phyloP scores from a whole-genome alignment of 495 filamentous ascomycete genomes.

The Alectoria sarmentosa region DNA sequence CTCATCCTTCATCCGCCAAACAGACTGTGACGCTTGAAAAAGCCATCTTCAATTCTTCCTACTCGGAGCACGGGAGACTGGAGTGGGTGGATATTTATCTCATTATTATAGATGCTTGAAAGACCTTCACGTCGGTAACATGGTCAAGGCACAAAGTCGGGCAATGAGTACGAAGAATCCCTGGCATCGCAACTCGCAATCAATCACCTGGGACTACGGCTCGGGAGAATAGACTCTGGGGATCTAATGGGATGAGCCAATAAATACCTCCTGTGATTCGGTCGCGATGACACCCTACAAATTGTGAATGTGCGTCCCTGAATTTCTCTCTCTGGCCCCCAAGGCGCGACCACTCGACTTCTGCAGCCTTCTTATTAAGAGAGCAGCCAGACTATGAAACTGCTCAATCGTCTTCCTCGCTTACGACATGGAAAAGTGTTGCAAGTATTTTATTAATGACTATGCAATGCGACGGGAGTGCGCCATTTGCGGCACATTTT shows the following conservation, averaged over 20 bases:
- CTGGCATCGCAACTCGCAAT: background rate
- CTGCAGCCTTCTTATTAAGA: background rate
- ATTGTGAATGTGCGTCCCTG: too few species aligned
- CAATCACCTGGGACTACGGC: background rate
- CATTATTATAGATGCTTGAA: background rate
- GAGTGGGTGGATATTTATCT: too few species aligned
- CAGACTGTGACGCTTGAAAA: constrained; percentile 5
- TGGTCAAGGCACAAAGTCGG: background rate
- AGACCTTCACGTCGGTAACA: background rate
- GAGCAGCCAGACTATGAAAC: background rate
- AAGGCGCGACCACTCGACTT: background rate
- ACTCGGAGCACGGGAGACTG: too few species aligned
- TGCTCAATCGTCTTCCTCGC: background rate
- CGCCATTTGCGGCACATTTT: constrained; percentile 16
- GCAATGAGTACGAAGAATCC: background rate
- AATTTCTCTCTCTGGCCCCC: background rate
- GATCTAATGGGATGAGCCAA: background rate
- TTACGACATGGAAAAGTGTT: background rate
- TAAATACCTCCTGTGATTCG: background rate
- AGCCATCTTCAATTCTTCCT: background rate
- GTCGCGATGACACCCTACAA: background rate
- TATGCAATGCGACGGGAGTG: background rate
- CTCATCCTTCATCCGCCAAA: background rate
- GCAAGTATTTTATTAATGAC: too few species aligned
- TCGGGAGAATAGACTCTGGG: background rate